Percentiles rank a stretch among this genome's conserved stretches.
phyloP scores from a whole-genome alignment of 2,329 filamentous ascomycete genomes.

The Cladosporium sp. region DNA sequence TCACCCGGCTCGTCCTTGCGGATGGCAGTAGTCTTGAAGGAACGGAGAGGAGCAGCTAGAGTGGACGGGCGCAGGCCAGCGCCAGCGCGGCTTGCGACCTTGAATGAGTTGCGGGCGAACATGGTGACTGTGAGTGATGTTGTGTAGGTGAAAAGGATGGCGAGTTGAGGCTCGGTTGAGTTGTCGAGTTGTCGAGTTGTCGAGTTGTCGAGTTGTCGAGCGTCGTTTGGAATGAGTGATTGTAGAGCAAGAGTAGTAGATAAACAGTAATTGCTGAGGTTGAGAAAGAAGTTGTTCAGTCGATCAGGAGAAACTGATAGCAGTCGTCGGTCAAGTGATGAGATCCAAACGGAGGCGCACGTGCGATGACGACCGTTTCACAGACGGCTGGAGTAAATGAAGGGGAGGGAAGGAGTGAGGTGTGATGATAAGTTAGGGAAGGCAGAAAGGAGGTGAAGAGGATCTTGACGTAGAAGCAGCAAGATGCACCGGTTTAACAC shows the following conservation, averaged over 20 bases:
- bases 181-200: too few species aligned
- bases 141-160: neutral
- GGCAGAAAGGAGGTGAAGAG: neutral
- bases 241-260: neutral
- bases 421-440: neutral
- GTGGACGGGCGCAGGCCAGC: conserved; percentile 10
- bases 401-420: conserved; percentile 3
- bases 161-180: too few species aligned
- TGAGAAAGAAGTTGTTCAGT: neutral
- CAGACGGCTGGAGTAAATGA: neutral
- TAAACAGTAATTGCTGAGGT: neutral
- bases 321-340: conserved; percentile 6
- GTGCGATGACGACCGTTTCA: neutral
- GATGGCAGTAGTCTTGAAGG: conserved; percentile 20
- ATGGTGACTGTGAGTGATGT: conserved; percentile 9
- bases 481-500: too few species aligned
- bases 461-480: too few species aligned
- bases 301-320: conserved; percentile 1
- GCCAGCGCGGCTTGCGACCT: conserved; percentile 10
- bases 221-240: neutral
- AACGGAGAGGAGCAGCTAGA: conserved; percentile 6
- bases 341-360: conserved; percentile 7
- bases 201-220: neutral
- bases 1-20: conserved; percentile 21
- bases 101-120: conserved; percentile 16